Evolutionary conservation across 148 eudicot genomes (phyloP).

Genomic region (Amaranthus hypochondriacus): DNA sequence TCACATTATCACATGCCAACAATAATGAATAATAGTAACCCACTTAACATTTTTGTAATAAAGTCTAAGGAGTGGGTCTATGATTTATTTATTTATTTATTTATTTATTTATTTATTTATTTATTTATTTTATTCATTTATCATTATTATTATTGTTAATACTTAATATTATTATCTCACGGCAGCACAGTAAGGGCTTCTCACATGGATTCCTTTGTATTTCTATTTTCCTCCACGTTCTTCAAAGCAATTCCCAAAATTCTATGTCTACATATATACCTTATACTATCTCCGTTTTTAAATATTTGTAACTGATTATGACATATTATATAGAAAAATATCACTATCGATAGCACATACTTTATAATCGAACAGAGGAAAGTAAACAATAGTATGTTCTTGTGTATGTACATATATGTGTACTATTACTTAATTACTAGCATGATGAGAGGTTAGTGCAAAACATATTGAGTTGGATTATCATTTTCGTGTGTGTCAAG

Average conservation of each 20-base stretch:
- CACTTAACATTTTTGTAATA: conserved; percentile 11
- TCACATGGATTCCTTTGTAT: conserved; percentile 28
- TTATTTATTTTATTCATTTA: background rate
- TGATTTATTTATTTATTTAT: background rate
- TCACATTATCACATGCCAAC: conserved; percentile 30
- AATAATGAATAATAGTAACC: conserved; percentile 20
- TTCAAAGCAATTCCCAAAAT: conserved; percentile 19
- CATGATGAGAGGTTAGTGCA: background rate
- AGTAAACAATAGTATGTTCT: too few relatives aligned
- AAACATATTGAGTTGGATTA: background rate
- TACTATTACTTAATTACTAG: background rate
- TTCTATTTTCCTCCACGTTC: conserved; percentile 29
- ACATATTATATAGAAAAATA: too few relatives aligned
- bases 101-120: background rate
- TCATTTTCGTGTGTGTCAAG: background rate
- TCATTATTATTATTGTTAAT: background rate
- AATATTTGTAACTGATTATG: too few relatives aligned
- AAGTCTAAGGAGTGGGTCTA: conserved; percentile 14
- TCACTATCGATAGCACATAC: too few relatives aligned
- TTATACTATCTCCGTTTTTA: background rate
- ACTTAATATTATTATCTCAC: background rate
- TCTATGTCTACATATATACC: background rate
- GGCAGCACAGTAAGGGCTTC: conserved; percentile 22
- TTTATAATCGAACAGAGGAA: too few relatives aligned
- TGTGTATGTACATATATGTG: background rate